phyloP scores from a whole-genome alignment of 352 stramenopile genomes.

The Blastocystis sp. region DNA sequence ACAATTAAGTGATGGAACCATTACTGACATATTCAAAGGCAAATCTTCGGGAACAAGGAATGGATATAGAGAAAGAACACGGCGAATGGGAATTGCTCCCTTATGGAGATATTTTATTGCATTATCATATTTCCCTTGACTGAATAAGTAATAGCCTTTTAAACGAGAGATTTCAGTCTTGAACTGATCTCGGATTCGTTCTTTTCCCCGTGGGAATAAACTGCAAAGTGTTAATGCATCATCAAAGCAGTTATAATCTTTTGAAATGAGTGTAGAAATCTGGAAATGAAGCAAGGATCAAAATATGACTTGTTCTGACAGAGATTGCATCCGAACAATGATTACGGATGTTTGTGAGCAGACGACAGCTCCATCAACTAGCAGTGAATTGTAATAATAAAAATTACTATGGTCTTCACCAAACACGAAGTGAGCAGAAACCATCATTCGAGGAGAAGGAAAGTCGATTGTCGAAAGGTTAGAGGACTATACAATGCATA shows the following conservation, averaged over 20 bases:
- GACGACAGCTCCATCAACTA: constrained; percentile 15
- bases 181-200: constrained; percentile 22
- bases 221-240: constrained; percentile 22
- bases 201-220: constrained; percentile 33
- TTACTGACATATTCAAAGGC: not conserved
- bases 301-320: not conserved
- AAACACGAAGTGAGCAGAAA: not conserved
- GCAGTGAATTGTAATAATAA: not conserved
- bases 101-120: not conserved
- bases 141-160: constrained; percentile 20
- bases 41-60: not conserved
- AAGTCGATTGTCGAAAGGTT: not conserved
- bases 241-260: constrained; percentile 13
- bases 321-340: not conserved
- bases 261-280: constrained; percentile 28
- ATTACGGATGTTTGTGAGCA: not conserved
- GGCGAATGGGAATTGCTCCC: not conserved
- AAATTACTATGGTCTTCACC: not conserved
- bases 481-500: not conserved
- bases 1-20: not conserved
- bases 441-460: not conserved
- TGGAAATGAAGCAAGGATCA: not conserved
- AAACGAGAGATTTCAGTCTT: constrained; percentile 41
- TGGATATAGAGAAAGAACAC: constrained; percentile 19
- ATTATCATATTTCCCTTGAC: constrained; percentile 10